These are phyloP conservation scores for Hypoxylon sp. DNA, from an alignment of 2,329 filamentous ascomycete genomes.

Conservation along the genomic window DNA sequence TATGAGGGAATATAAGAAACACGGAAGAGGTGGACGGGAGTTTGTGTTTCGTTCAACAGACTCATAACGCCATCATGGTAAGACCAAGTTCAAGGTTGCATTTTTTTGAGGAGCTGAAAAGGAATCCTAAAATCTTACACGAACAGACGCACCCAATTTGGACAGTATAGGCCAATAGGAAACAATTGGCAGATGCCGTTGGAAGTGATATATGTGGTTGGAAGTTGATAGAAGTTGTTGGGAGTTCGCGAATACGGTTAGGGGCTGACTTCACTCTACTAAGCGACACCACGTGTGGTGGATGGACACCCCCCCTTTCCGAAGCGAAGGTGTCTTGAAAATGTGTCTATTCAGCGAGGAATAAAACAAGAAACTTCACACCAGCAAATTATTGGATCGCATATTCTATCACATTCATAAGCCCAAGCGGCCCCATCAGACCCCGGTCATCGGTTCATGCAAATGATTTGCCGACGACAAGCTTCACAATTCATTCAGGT, in stretches of 20 bases:
- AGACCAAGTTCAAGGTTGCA: background rate
- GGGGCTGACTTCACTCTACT: background rate
- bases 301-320: too few relatives aligned
- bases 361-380: background rate
- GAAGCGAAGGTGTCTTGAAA: background rate
- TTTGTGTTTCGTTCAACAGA: background rate
- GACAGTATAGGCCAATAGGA: background rate
- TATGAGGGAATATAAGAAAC: background rate
- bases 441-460: background rate
- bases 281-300: background rate
- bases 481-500: background rate
- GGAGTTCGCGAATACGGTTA: background rate
- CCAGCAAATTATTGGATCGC: background rate
- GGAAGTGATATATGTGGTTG: background rate
- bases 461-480: background rate
- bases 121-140: background rate
- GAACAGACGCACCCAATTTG: background rate
- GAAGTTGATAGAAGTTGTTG: conserved; percentile 3
- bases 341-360: background rate
- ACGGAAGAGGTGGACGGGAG: background rate
- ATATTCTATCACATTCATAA: background rate
- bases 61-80: background rate
- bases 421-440: background rate
- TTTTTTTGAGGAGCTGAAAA: background rate
- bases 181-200: background rate